Conservation (phyloP, 2,329 filamentous ascomycete genomes). For the Penicillium brevicompactum region DNA sequence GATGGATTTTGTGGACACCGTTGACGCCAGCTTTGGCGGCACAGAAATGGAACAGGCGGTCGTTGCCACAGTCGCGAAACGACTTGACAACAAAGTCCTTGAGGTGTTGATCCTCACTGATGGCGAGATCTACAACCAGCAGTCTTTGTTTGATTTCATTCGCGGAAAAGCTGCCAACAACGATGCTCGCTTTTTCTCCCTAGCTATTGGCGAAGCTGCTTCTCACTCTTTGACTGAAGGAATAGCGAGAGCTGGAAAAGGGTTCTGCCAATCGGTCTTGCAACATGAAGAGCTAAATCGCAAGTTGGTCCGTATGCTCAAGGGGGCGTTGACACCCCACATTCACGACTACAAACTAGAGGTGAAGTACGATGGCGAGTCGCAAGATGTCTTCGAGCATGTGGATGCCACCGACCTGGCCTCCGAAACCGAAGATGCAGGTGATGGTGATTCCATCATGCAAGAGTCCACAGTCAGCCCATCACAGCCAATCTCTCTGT, state of each 20-base stretch:
- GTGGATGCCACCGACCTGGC: conserved; percentile 36
- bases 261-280: conserved; percentile 64
- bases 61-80: conserved; percentile 48
- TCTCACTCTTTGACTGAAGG: conserved; percentile 62
- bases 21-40: conserved; percentile 55
- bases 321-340: conserved; percentile 68
- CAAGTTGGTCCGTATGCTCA: conserved; percentile 74
- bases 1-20: conserved; percentile 43
- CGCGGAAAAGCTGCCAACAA: conserved; percentile 45
- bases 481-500: conserved; percentile 60
- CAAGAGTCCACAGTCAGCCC: conserved; percentile 9
- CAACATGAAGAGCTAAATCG: conserved; percentile 66
- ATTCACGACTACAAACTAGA: conserved; percentile 65
- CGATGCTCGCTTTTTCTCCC: conserved; percentile 57
- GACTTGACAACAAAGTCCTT: conserved; percentile 49
- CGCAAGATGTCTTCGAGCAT: conserved; percentile 62
- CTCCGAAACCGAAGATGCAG: conserved; percentile 6
- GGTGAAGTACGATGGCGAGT: conserved; percentile 56
- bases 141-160: conserved; percentile 52
- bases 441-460: conserved; percentile 14
- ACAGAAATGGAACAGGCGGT: conserved; percentile 56
- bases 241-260: conserved; percentile 59
- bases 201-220: conserved; percentile 56
- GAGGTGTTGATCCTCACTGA: conserved; percentile 61
- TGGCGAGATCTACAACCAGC: conserved; percentile 56